Base-by-base conservation (phyloP, 257 asterid genomes). In the Solanum gandarillasii region DNA sequence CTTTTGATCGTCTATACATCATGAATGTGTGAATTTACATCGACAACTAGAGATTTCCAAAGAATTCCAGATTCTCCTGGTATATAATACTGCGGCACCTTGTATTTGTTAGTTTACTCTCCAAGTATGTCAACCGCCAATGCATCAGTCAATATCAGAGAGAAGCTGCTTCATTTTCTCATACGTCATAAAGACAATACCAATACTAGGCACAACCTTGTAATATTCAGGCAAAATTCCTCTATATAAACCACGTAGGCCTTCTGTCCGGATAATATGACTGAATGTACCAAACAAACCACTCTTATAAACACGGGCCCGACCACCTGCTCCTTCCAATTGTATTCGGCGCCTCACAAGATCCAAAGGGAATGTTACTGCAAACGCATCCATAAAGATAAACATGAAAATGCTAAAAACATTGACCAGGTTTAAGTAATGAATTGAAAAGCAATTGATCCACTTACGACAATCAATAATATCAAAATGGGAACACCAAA, bases 261-360 rank as follows among this genome's bases (percentile, higher is more conserved):
- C 96, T 91, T 94, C 98, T 29, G 88, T 83, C 58, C 79, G 87
- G 84, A 92, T 87, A 74, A 95, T 94, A 83, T 93, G 94, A 88
- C 90, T 90, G 46, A 95, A 84, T 39, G 98, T 87, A 38, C 97
- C 98, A 29, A 93, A 83, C 71, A 95, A 87, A 29, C 97, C 98
- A 3, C 93, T 87, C 87, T 88, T 91, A 72, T 95, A 95, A 35
- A 95, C 94, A 58, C 89, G 95, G n/a, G 94, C 93, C 76, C 96
- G 91, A 43, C 98, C 98, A 86, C 96, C 97, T 6, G 96, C 98
- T 88, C 98, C 98, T 93, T 95, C 98, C 93, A 95, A 89, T 90
- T 95, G 98, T 96, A 95, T 94, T 86, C 98, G 89, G 73, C 98
- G 90, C 92, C 98, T 93, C 91, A 95, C 98, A 34, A 93, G 98